Conservation (phyloP, 176 grass and related monocot species). For the Thalia dealbata region DNA sequence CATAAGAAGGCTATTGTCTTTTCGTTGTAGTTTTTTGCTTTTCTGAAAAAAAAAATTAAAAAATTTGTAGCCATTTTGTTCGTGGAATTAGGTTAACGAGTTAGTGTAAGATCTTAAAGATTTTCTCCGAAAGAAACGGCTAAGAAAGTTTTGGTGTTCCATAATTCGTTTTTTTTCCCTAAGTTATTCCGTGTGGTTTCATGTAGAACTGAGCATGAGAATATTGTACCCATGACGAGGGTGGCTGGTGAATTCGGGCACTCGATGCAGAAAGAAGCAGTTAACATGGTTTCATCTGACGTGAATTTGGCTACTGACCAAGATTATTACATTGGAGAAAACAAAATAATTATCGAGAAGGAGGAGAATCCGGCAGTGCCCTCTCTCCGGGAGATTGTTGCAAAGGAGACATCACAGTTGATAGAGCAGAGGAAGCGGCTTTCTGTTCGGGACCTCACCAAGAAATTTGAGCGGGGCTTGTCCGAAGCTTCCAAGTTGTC, state of each 20-base stretch:
- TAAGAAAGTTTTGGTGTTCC: neutral
- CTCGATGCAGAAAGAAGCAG: constrained; percentile 52
- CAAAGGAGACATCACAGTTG: constrained; percentile 72
- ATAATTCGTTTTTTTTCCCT: neutral
- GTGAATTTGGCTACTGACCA: constrained; percentile 66
- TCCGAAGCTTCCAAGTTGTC: constrained; percentile 67
- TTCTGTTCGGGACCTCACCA: constrained; percentile 82
- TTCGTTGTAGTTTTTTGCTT: too few relatives aligned
- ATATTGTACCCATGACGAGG: constrained; percentile 45
- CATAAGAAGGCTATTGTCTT: too few relatives aligned
- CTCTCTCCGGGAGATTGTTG: constrained; percentile 83
- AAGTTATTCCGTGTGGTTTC: neutral
- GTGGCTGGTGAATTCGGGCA: constrained; percentile 61
- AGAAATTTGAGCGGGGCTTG: constrained; percentile 90
- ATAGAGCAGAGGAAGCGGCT: constrained; percentile 71
- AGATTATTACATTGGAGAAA: constrained; percentile 69
- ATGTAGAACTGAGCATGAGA: neutral
- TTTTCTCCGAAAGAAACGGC: neutral
- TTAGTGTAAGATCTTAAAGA: neutral
- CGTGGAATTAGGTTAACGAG: neutral
- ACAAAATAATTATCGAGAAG: constrained; percentile 70
- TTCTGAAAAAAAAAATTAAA: too few relatives aligned
- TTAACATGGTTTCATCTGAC: constrained; percentile 63
- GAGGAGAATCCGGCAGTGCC: constrained; percentile 50
- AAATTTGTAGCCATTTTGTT: too few relatives aligned